phyloP scores from a whole-genome alignment of 176 grass and related monocot species.

The Dactylis glomerata region DNA sequence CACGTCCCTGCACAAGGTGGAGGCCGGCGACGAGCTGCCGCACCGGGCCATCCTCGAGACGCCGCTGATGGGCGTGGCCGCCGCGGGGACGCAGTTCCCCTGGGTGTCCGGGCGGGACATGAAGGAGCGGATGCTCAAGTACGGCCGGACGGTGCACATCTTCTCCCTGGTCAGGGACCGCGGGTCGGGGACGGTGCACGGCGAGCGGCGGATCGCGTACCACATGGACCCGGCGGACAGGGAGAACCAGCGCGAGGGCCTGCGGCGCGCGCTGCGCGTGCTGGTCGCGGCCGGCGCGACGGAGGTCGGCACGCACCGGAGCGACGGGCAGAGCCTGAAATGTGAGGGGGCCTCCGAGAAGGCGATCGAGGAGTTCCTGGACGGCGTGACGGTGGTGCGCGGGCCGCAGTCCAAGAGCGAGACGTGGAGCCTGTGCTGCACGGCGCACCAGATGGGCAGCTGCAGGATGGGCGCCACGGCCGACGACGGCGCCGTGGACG shows the following conservation, averaged over 20 bases:
- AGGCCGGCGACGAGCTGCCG: slow-evolving; percentile 11
- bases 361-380: slow-evolving; percentile 71
- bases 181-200: slow-evolving; percentile 60
- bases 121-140: slow-evolving; percentile 77
- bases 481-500: slow-evolving; percentile 63
- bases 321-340: slow-evolving; percentile 68
- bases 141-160: slow-evolving; percentile 64
- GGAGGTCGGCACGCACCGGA: slow-evolving; percentile 86
- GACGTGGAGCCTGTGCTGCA: slow-evolving; percentile 50
- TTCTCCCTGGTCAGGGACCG: slow-evolving; percentile 63
- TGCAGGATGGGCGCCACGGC: slow-evolving; percentile 69
- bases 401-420: slow-evolving; percentile 49
- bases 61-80: slow-evolving; percentile 44
- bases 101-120: slow-evolving; percentile 79
- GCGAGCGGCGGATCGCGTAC: slow-evolving; percentile 61
- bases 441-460: slow-evolving; percentile 88
- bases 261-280: slow-evolving; percentile 60
- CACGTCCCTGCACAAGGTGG: slow-evolving; percentile 81
- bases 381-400: slow-evolving; percentile 32
- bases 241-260: slow-evolving; percentile 56
- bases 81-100: slow-evolving; percentile 41
- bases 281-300: slow-evolving; percentile 61
- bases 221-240: slow-evolving; percentile 40
- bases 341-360: slow-evolving; percentile 49
- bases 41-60: slow-evolving; percentile 60